Conservation (phyloP, 2,329 filamentous ascomycete species). For the Pleoardoris graminearum region DNA sequence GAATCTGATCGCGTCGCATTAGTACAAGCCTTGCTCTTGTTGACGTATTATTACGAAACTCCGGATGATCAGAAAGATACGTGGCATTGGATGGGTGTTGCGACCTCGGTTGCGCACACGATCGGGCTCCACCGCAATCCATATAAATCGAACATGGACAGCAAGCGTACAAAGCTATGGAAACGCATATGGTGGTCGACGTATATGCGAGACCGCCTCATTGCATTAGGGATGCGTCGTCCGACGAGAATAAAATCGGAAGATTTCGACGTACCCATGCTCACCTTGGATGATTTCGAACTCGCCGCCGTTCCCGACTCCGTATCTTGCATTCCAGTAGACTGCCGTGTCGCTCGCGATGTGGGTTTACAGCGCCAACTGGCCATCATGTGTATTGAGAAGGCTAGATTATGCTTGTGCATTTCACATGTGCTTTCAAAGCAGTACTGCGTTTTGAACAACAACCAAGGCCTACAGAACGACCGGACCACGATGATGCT, state of each 20-base stretch:
- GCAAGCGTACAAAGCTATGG: conserved; percentile 78
- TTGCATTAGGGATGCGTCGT: conserved; percentile 90
- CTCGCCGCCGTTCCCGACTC: conserved; percentile 68
- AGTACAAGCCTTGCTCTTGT: conserved; percentile 83
- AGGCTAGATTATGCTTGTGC: conserved; percentile 84
- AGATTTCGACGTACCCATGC: conserved; percentile 92
- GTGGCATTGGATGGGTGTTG: conserved; percentile 98
- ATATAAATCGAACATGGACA: conserved; percentile 73
- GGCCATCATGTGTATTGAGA: conserved; percentile 87
- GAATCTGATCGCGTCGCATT: conserved; percentile 86
- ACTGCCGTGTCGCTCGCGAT: conserved; percentile 73
- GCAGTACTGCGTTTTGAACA: conserved; percentile 89
- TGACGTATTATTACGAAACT: conserved; percentile 98
- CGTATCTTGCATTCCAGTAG: conserved; percentile 67
- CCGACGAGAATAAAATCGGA: conserved; percentile 91
- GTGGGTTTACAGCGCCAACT: conserved; percentile 74
- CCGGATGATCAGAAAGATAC: conserved; percentile 97
- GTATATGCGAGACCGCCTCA: conserved; percentile 90
- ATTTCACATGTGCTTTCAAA: conserved; percentile 87
- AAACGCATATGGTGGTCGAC: conserved; percentile 98
- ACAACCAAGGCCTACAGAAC: conserved; percentile 72
- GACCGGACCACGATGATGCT: conserved; percentile 83
- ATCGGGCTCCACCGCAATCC: conserved; percentile 91
- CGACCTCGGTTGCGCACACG: conserved; percentile 88
- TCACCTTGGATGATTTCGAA: conserved; percentile 83